Evolutionary conservation across 257 asterid species (phyloP).

Genomic region (Penstemon eatonii): DNA sequence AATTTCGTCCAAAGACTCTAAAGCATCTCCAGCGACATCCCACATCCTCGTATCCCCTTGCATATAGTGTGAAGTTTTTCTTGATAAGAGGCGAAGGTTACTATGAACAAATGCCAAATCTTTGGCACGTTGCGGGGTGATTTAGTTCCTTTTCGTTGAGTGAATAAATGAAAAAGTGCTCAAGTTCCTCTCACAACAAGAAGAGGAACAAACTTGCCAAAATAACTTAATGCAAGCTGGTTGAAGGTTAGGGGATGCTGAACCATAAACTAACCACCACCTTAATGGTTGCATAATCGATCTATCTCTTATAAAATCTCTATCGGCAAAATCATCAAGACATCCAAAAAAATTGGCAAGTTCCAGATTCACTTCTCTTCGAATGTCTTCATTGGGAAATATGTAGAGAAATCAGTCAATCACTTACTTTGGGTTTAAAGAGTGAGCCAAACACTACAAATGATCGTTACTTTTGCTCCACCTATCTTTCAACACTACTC

Average conservation of each 20-base stretch:
- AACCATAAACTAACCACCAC: not conserved
- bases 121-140: not conserved
- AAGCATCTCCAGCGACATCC: not conserved
- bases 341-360: too few relatives aligned
- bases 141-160: not conserved
- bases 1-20: not conserved
- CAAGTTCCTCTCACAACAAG: not conserved
- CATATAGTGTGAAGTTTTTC: not conserved
- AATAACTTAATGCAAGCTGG: not conserved
- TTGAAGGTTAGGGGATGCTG: not conserved
- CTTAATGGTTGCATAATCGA: not conserved
- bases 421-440: too few relatives aligned
- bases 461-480: too few relatives aligned
- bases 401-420: too few relatives aligned
- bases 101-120: not conserved
- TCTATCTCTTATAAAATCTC: too few relatives aligned
- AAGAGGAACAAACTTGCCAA: not conserved
- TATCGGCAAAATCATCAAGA: too few relatives aligned
- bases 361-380: too few relatives aligned
- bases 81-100: not conserved
- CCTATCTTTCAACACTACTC: too few relatives aligned
- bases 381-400: too few relatives aligned
- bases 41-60: not conserved
- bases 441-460: too few relatives aligned
- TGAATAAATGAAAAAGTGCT: not conserved